Conservation (phyloP, 495 filamentous ascomycete species). For the Xylaria longipes region DNA sequence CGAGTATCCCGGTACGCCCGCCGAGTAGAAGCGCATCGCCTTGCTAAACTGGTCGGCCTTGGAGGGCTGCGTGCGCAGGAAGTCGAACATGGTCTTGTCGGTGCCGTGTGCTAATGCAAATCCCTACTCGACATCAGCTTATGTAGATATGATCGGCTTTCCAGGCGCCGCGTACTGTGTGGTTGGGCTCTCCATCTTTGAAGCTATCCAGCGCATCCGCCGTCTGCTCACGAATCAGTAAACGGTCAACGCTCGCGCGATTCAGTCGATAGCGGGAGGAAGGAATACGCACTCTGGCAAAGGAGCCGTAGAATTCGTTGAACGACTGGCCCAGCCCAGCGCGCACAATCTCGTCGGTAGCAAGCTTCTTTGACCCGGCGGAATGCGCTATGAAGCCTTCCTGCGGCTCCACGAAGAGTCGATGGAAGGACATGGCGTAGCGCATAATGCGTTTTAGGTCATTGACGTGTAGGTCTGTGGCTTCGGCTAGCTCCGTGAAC, state of each 20-base stretch:
- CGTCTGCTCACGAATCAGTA: constrained; percentile 10
- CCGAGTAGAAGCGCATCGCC: constrained; percentile 22
- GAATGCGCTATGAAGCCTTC: constrained; percentile 27
- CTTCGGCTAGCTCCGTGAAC: constrained; percentile 40
- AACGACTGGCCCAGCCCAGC: background rate
- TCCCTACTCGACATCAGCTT: constrained; percentile 21
- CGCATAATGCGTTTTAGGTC: constrained; percentile 39
- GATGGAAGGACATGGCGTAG: constrained; percentile 50
- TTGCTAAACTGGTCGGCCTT: constrained; percentile 19
- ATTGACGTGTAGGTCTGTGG: constrained; percentile 22
- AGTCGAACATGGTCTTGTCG: constrained; percentile 27
- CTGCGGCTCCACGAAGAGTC: constrained; percentile 50
- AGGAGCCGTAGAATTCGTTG: background rate
- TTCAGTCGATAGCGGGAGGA: too few relatives aligned
- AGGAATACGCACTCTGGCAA: background rate
- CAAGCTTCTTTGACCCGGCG: constrained; percentile 42
- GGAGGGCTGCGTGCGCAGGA: constrained; percentile 11
- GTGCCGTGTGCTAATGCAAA: constrained; percentile 34
- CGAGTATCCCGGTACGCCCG: constrained; percentile 15
- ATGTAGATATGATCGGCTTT: background rate
- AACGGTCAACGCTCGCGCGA: too few relatives aligned
- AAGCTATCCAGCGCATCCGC: constrained; percentile 31
- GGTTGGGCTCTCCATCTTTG: constrained; percentile 35
- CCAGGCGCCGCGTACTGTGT: constrained; percentile 29
- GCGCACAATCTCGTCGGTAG: constrained; percentile 27